phyloP scores from a whole-genome alignment of 805 yeast species.

The Hemisphaericaspora nanyangensis region DNA sequence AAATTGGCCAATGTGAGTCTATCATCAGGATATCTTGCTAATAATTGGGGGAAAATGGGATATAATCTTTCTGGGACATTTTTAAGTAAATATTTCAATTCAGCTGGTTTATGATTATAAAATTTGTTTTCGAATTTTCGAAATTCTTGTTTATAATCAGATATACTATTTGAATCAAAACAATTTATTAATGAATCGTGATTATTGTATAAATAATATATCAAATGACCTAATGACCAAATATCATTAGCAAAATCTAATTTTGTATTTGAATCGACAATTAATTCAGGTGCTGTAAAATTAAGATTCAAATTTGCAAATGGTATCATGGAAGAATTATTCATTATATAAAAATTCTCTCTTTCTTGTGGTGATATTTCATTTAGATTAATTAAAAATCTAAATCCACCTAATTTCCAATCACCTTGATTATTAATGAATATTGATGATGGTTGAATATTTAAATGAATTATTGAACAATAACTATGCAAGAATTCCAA shows the following conservation, averaged over 20 bases:
- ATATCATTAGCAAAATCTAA: slow-evolving; percentile 71
- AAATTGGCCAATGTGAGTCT: slow-evolving; percentile 63
- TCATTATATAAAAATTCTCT: slow-evolving; percentile 63
- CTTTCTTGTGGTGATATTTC: slow-evolving; percentile 45
- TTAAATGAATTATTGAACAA: slow-evolving; percentile 71
- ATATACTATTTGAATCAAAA: slow-evolving; percentile 47
- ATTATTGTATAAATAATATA: slow-evolving; percentile 64
- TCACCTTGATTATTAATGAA: slow-evolving; percentile 81
- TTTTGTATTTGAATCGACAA: slow-evolving; percentile 51
- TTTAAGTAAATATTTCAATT: slow-evolving; percentile 44
- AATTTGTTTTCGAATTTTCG: slow-evolving; percentile 43
- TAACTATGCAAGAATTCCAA: slow-evolving; percentile 77
- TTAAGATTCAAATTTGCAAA: slow-evolving; percentile 69
- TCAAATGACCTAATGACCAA: slow-evolving; percentile 78
- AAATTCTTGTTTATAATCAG: slow-evolving; percentile 58
- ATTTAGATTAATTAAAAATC: slow-evolving; percentile 44
- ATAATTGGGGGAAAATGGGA: slow-evolving; percentile 47
- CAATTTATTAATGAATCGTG: slow-evolving; percentile 42
- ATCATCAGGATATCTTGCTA: slow-evolving; percentile 55
- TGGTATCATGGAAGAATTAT: slow-evolving; percentile 74
- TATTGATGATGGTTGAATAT: slow-evolving; percentile 73
- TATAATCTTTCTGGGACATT: slow-evolving; percentile 56
- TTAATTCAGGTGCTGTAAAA: slow-evolving; percentile 81
- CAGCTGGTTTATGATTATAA: slow-evolving; percentile 32
- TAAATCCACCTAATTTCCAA: slow-evolving; percentile 86